Evolutionary conservation across 805 yeast species (phyloP).

Genomic region (Kodamaea leandrae): DNA sequence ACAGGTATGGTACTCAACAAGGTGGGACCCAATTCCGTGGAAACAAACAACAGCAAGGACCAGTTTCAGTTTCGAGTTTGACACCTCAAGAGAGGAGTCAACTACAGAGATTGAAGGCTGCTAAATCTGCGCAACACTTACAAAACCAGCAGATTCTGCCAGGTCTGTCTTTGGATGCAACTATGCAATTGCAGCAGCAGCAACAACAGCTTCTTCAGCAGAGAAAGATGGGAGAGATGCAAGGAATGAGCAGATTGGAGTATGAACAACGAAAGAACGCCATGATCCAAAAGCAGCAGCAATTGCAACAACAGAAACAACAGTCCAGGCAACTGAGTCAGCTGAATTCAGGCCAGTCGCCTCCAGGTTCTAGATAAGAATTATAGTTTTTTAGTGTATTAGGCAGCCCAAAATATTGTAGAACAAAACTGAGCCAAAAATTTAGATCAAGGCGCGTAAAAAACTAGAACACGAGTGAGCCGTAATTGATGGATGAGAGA

Average conservation of each 20-base stretch:
- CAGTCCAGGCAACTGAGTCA: not conserved
- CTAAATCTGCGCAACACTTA: slow-evolving; percentile 30
- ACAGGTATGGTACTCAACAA: slow-evolving; percentile 1
- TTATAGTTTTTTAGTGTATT: not conserved
- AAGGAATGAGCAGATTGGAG: slow-evolving; percentile 28
- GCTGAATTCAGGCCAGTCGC: not conserved
- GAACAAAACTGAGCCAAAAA: not conserved
- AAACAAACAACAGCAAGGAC: not conserved
- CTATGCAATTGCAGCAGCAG: slow-evolving; percentile 5
- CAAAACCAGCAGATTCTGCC: slow-evolving; percentile 17
- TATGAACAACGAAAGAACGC: slow-evolving; percentile 38
- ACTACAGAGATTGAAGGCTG: slow-evolving; percentile 39
- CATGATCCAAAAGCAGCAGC: slow-evolving; percentile 33
- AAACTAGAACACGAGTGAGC: not conserved
- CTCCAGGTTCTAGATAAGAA: not conserved
- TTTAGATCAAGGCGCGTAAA: slow-evolving; percentile 6
- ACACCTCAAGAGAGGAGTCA: slow-evolving; percentile 45
- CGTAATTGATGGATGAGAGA: slow-evolving; percentile 4
- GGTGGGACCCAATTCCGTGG: slow-evolving; percentile 7
- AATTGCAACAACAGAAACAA: slow-evolving; percentile 11
- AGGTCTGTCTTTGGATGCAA: slow-evolving; percentile 5
- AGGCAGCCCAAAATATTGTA: not conserved
- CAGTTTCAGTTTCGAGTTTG: slow-evolving; percentile 29
- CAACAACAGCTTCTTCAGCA: slow-evolving; percentile 12
- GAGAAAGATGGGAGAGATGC: slow-evolving; percentile 18